Conservation (phyloP, 139 green algal genomes). For the Auxenochlorella pyrenoidosa region DNA sequence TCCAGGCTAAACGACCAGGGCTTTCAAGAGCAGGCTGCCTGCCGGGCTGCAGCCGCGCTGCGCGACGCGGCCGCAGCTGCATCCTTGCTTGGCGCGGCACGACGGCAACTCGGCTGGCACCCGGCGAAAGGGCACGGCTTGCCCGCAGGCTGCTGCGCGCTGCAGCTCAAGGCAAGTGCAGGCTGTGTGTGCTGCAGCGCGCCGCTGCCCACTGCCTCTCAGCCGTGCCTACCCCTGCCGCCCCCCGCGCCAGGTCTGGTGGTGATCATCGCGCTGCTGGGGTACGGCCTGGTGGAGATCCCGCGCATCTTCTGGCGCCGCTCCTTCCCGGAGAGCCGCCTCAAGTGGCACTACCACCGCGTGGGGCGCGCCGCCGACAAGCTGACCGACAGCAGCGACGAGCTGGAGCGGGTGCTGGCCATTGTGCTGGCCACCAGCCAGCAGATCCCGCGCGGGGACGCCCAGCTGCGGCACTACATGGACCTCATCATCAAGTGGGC, state of each 20-base stretch:
- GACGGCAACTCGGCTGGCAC: background rate
- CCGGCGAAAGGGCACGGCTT: too few relatives aligned
- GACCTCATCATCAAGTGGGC: constrained; percentile 73
- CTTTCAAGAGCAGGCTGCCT: background rate
- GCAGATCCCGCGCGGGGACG: constrained; percentile 79
- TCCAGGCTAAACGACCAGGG: too few relatives aligned
- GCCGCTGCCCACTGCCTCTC: background rate
- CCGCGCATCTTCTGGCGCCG: constrained; percentile 79
- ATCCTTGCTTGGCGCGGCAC: too few relatives aligned
- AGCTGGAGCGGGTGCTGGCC: constrained; percentile 52
- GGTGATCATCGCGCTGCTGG: constrained; percentile 83
- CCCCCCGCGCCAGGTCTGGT: constrained; percentile 67
- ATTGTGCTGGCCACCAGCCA: constrained; percentile 62
- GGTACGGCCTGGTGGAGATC: constrained; percentile 92
- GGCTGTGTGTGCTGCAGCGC: too few relatives aligned
- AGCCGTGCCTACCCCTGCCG: background rate
- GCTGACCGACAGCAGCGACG: constrained; percentile 57
- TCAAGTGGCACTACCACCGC: constrained; percentile 59
- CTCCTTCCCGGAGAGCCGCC: constrained; percentile 56
- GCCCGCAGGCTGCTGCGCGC: too few relatives aligned
- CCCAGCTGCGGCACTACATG: constrained; percentile 74
- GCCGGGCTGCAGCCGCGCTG: too few relatives aligned
- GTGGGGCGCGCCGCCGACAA: constrained; percentile 52
- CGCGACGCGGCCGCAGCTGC: too few relatives aligned
- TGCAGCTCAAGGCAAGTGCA: too few relatives aligned